Conservation (phyloP, 495 filamentous ascomycete species). For the Neurospora sp. region DNA sequence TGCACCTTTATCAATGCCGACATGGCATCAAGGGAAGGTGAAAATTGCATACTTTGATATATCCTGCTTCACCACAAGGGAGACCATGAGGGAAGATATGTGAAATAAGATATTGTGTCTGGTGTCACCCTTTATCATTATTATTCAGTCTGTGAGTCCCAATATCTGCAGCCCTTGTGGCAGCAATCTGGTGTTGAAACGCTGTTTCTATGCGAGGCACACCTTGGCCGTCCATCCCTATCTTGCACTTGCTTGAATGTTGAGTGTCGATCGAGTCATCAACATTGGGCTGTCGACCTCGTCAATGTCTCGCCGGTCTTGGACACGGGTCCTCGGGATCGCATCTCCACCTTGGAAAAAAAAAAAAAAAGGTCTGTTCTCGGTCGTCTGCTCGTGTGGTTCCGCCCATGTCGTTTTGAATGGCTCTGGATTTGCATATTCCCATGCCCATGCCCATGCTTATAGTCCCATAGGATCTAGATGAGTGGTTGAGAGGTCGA, state of each 20-base stretch:
- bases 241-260: neutral
- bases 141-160: neutral
- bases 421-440: neutral
- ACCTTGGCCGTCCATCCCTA: neutral
- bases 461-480: conserved; percentile 14
- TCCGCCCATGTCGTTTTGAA: neutral
- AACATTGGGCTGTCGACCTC: neutral
- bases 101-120: neutral
- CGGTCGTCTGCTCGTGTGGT: neutral
- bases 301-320: neutral
- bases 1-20: neutral
- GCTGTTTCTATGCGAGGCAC: neutral
- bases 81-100: neutral
- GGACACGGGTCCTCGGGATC: neutral
- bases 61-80: conserved; percentile 1
- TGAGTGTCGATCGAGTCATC: neutral
- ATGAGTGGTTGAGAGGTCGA: conserved; percentile 19
- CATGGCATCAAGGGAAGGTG: neutral
- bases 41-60: conserved; percentile 4
- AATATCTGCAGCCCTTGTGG: neutral
- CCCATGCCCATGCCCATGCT: neutral
- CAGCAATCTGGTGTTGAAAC: neutral
- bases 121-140: neutral
- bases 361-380: neutral
- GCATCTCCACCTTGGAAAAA: neutral